Percentiles rank a stretch among this genome's conserved stretches.
phyloP scores from a whole-genome alignment of 2,329 filamentous ascomycete genomes.

The Alternaria incomplexa region DNA sequence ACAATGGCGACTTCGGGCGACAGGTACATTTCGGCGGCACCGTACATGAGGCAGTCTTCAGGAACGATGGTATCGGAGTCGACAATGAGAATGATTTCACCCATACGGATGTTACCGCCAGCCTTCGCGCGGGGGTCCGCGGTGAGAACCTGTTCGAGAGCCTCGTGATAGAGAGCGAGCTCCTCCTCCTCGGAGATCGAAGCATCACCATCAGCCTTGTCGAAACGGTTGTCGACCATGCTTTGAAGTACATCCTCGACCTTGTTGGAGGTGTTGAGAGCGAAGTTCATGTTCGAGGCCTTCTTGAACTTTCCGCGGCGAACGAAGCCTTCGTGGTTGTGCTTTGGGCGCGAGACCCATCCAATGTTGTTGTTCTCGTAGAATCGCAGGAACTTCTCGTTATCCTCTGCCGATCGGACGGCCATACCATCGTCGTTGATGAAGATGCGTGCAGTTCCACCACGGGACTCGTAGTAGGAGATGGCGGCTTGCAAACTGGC shows the following conservation, averaged over 20 bases:
- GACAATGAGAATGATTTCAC: conserved; percentile 76
- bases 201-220: conserved; percentile 10
- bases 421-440: conserved; percentile 72
- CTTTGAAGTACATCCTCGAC: conserved; percentile 67
- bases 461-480: conserved; percentile 57
- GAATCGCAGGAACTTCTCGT: conserved; percentile 50
- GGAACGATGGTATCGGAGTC: conserved; percentile 51
- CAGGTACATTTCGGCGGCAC: conserved; percentile 79
- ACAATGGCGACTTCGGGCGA: conserved; percentile 79
- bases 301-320: conserved; percentile 41
- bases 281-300: conserved; percentile 76
- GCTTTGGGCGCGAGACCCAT: conserved; percentile 55
- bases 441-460: conserved; percentile 70
- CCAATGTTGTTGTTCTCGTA: conserved; percentile 57
- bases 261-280: conserved; percentile 64
- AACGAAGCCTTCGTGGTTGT: conserved; percentile 37
- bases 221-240: conserved; percentile 48
- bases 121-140: conserved; percentile 74
- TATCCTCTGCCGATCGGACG: conserved; percentile 57
- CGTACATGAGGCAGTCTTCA: conserved; percentile 76
- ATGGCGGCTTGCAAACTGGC: conserved; percentile 73
- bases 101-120: conserved; percentile 81
- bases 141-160: conserved; percentile 68
- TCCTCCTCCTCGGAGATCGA: conserved; percentile 45
- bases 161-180: conserved; percentile 31